A percentile compares a stretch with the other conserved stretches of the same genome.
These are phyloP conservation scores for Poronia punctata DNA, from an alignment of 495 filamentous ascomycete genomes.

Conservation along the genomic window DNA sequence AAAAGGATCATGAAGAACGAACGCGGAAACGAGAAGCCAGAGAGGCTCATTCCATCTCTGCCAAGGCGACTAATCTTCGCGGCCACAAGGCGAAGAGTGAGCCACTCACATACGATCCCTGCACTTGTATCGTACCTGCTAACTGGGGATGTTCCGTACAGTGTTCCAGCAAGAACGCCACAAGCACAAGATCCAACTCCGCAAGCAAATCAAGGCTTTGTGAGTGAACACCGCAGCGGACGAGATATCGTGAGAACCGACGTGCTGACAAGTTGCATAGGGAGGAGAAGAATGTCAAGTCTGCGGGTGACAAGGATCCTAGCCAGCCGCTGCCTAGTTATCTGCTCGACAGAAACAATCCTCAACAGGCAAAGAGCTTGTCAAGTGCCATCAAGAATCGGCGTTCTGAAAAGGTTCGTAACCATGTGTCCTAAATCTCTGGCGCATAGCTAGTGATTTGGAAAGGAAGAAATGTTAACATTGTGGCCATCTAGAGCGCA, in stretches of 20 bases:
- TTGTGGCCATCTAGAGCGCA: constrained; percentile 48
- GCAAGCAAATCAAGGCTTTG: constrained; percentile 78
- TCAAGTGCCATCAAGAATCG: constrained; percentile 82
- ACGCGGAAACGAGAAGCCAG: constrained; percentile 79
- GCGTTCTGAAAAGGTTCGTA: constrained; percentile 23
- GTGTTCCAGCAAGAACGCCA: constrained; percentile 64
- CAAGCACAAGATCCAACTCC: constrained; percentile 98
- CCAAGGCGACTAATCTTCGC: constrained; percentile 84
- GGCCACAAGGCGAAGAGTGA: constrained; percentile 76
- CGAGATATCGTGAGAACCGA: constrained; percentile 44
- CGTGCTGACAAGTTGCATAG: constrained; percentile 1
- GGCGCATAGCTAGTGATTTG: constrained; percentile 7
- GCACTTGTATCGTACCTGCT: neutral
- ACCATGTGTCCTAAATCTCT: neutral
- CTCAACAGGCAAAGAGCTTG: constrained; percentile 83
- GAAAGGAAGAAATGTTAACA: constrained; percentile 57
- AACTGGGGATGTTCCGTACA: neutral
- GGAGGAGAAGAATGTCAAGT: constrained; percentile 92
- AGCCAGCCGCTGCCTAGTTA: constrained; percentile 73
- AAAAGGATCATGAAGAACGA: constrained; percentile 78
- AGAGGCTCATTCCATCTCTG: constrained; percentile 74
- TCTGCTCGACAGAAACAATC: constrained; percentile 80
- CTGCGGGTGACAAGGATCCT: constrained; percentile 69
- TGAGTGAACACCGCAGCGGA: constrained; percentile 67
- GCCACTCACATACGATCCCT: constrained; percentile 26